Base-by-base conservation (phyloP, 495 filamentous ascomycete genomes). In the Chaetomidium leptoderma region DNA sequence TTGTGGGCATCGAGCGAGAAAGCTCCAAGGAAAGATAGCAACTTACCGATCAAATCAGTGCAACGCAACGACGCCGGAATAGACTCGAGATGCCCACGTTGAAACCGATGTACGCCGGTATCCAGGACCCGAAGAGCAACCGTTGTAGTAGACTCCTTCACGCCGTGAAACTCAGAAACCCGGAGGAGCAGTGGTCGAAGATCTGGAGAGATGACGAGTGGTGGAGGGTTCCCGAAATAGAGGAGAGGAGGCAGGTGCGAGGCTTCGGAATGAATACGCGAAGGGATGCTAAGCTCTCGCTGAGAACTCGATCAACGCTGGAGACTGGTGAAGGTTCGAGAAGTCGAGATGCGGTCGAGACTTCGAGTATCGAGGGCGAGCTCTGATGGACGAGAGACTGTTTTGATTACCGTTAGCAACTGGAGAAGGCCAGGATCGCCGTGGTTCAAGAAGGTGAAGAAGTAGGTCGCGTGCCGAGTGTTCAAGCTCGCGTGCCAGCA, bases 91-190 rank as follows among this genome's bases (percentile, higher is more conserved):
- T 10, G 2, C 24, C 56, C 50, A 62, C 10, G 52, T 9, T 23
- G 16, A 53, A 55, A 45, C 52, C 44, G 39, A 47, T 44, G 50
- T 30, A 58, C 54, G 19, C 56, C 30, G 48, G 55, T 67, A 67
- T 67, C 64, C 64, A 64, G 64, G 54, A 64, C 30, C 57, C 62
- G 53, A 67, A 58, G 37, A 54, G 55, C 52, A 63, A 64, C 59
- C 62, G 59, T 62, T 45, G 55, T 30, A 17, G 30, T 49, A 6
- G 55, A 63, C 62, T 59, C 62, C 65, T 58, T 61, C 57, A 67
- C 65, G 57, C 65, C 65, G 55, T 52, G 50, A 67, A 64, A 66
- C 63, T 59, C 55, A 55, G 45, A 61, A 35, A 64, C 57, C 46
- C 48, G 54, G 63, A 61, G 32, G 52, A 63, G 46, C 53, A 62